Evolutionary conservation across 176 grass and related monocot genomes (phyloP), one percentile per base, ranked within the genome.

Genomic region (Cymbopogon citratus): DNA sequence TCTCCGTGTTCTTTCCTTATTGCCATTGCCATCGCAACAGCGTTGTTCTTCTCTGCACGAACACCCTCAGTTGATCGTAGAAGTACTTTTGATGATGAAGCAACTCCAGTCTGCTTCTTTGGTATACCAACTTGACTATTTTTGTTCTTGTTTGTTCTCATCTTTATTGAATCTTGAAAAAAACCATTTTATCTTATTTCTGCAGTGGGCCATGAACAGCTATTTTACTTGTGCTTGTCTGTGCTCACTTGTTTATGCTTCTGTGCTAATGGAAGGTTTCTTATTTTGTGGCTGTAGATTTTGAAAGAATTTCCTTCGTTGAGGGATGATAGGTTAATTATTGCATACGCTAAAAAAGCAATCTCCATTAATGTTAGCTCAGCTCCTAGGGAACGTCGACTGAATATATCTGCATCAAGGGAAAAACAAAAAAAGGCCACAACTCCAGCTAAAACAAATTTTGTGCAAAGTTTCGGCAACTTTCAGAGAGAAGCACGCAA

Each of bases 21-120:
- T 95, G 79, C 95, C 95, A 57, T 84, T 93, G 76, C 95, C 95
- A 83, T 90, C 92, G 36, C 95, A 98, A 86, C 95, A 98, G 39
- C 88, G 90, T 35, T 98, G 95, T 74, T 98, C 95, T 79, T 87
- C 90, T 86, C 84, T 98, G 79, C 95, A 98, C 41, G 95, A 95
- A 83, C 88, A 98, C 83, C 95, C 95, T 83, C 95, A 91, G 24
- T 89, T 98, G 86, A 98, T 98, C 69, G 79, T 98, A 66, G 95
- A 98, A 92, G 90, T 98, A 86, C 52, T 94, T 34, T 87, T 98
- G 82, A 98, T 98, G 95, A 98, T 98, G 95, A 98, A 98, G 45
- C 95, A 98, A 86, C 79, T 98, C 33, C 88, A 98, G 64, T 94
- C 92, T 87, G 95, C 95, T 79, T 87, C 90, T 89, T 89, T 89